Base-by-base conservation (phyloP, 2,329 filamentous ascomycete species). In the Colletotrichum phormii region DNA sequence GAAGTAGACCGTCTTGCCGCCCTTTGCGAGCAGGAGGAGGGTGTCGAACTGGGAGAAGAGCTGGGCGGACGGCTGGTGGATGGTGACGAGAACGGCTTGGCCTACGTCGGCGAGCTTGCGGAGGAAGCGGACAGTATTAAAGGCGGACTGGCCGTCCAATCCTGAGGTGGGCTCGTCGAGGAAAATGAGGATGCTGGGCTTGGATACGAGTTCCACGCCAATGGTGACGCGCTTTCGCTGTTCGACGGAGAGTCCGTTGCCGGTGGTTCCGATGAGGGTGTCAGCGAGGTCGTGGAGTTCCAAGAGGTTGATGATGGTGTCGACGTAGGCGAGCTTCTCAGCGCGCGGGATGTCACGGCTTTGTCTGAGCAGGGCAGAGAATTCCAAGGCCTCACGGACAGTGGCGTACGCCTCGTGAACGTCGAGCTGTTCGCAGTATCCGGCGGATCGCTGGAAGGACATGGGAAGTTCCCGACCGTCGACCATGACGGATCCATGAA, bases 371-470 rank as follows among this genome's bases (percentile, higher is more conserved):
- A 94, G 82, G 4, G 94, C 94, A 63, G 90, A 93, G 79, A 96
- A 95, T 69, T 89, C 88, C 5, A 96, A 85, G 1, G 93, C 93
- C 80, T 96, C 94, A 18, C 93, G 89, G 4, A 95, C 93, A 0
- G 94, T 96, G 1, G 91, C 88, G 0, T 89, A 93, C 1, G 90
- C 85, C 68, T 95, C 87, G 78, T 96, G 94, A 1, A 96, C 87
- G 82, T 97, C 94, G 74, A 95, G 91, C 80, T 97, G 94, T 79
- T 95, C 92, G 71, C 93, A 93, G 77, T 95, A 95, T 37, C 93
- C 94, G 0, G 93, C 93, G 75, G 93, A 94, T 15, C 93, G 89
- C 78, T 95, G 93, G 85, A 95, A 95, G 0, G 92, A 93, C 2
- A 90, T 87, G 35, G 94, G 92, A 5, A 93, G 87, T 12, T 89